Evolutionary conservation across 2,329 filamentous ascomycete species (phyloP).

Genomic region (Cryphonectria naterciae): DNA sequence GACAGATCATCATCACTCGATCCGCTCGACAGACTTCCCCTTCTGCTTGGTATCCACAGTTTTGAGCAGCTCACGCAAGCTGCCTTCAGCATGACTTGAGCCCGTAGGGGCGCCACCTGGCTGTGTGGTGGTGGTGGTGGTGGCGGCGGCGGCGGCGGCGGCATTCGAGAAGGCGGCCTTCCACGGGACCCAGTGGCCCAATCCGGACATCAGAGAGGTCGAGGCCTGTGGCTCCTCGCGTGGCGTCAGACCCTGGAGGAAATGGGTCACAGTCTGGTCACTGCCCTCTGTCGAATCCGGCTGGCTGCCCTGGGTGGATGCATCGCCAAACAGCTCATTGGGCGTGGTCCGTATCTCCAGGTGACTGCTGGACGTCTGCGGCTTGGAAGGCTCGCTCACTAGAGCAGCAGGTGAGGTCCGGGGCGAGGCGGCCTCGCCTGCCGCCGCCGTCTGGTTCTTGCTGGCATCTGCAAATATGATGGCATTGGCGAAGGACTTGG

Average conservation of each 20-base stretch:
- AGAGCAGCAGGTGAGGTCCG: slow-evolving; percentile 47
- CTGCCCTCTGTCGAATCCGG: slow-evolving; percentile 34
- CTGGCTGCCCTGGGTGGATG: slow-evolving; percentile 32
- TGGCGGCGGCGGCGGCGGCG: slow-evolving; percentile 2
- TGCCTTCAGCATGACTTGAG: slow-evolving; percentile 58
- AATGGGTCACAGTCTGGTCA: slow-evolving; percentile 26
- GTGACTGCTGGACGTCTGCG: slow-evolving; percentile 59
- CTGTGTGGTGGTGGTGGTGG: slow-evolving; percentile 16
- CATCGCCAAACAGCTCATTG: slow-evolving; percentile 32
- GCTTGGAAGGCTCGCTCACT: slow-evolving; percentile 59
- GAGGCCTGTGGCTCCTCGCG: slow-evolving; percentile 34
- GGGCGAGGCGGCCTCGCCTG: slow-evolving; percentile 37
- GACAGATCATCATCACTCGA: slow-evolving; percentile 1
- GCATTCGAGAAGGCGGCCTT: slow-evolving; percentile 37
- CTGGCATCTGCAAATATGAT: slow-evolving; percentile 47
- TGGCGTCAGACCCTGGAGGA: slow-evolving; percentile 33
- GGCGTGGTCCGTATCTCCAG: slow-evolving; percentile 49
- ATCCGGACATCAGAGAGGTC: slow-evolving; percentile 42
- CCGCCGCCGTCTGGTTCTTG: slow-evolving; percentile 38
- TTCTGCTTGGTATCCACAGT: slow-evolving; percentile 37
- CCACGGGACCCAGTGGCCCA: slow-evolving; percentile 54
- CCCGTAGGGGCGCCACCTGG: slow-evolving; percentile 5
- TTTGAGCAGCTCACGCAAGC: slow-evolving; percentile 56
- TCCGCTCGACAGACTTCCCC: slow-evolving; percentile 33
- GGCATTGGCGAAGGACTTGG: slow-evolving; percentile 50